phyloP scores from a whole-genome alignment of 768 basidiomycete species.

The Pisolithus albus region DNA sequence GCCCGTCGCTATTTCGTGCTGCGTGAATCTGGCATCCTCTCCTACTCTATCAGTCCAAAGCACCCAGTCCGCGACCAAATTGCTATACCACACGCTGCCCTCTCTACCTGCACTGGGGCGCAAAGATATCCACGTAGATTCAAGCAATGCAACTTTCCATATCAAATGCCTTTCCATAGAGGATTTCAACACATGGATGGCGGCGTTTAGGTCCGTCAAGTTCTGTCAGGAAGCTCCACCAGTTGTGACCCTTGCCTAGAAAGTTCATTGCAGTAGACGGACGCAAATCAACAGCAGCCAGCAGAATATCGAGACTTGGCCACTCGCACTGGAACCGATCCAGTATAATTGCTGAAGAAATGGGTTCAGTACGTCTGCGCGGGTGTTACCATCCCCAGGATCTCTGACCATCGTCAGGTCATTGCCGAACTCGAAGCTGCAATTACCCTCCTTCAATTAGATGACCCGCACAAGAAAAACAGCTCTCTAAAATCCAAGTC shows the following conservation, averaged over 20 bases:
- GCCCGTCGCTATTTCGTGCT: constrained; percentile 79
- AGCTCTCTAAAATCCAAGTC: constrained; percentile 28
- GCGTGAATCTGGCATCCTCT: constrained; percentile 58
- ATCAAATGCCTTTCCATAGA: constrained; percentile 66
- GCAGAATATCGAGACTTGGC: constrained; percentile 34
- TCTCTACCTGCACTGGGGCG: constrained; percentile 68
- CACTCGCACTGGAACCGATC: constrained; percentile 44
- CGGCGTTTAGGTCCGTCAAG: constrained; percentile 54
- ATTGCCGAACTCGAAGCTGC: constrained; percentile 54
- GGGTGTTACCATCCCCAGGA: background rate
- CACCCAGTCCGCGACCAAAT: constrained; percentile 68
- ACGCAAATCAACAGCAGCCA: constrained; percentile 28
- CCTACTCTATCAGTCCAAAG: constrained; percentile 68
- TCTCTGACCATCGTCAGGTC: constrained; percentile 33
- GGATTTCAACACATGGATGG: constrained; percentile 73
- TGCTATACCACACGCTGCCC: constrained; percentile 61
- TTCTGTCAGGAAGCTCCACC: constrained; percentile 5
- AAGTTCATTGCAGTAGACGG: constrained; percentile 47
- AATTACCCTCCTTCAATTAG: constrained; percentile 37
- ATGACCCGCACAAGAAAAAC: constrained; percentile 32
- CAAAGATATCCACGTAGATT: constrained; percentile 78
- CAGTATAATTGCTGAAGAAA: constrained; percentile 54
- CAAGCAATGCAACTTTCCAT: constrained; percentile 71
- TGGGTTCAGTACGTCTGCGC: constrained; percentile 46
- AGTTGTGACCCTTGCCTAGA: constrained; percentile 33